Base-by-base conservation (phyloP, 2,329 filamentous ascomycete genomes). In the Ophiocordyceps camponoti-leonardi region DNA sequence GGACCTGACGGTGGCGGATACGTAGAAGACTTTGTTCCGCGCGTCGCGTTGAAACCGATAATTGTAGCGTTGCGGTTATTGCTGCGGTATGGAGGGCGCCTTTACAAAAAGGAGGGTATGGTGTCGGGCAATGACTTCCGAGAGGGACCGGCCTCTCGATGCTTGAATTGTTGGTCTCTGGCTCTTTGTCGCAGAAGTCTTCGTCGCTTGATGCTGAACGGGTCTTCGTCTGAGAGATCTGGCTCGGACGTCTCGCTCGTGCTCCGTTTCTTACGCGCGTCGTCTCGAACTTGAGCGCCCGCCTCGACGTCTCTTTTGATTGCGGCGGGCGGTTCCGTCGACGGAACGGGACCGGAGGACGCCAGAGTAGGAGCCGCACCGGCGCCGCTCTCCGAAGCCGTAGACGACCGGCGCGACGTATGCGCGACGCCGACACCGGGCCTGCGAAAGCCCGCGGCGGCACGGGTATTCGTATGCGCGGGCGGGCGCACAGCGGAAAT, bases 1-100 rank as follows among this genome's bases (percentile, higher is more conserved):
- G 58, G 88, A 94, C 56, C 75, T 94, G 60, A 79, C 59, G 43
- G 47, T 62, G 57, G 48, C 56, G 47, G 59, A 61, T 45, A 44
- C 49, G 18, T 57, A 54, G 51, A 7, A 12, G 20, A 18, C n/a
- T 7, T 13, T 33, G 31, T 6, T 16, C 31, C 16, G 11, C 12
- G 31, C 31, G 31, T 33, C 16, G 31, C 12, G 5, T 16, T 13
- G 31, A 16, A 26, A 26, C 8, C 23, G 8, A 26, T 26, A 26
- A 8, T n/a, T n/a, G n/a, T n/a, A n/a, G n/a, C n/a, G n/a, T n/a
- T n/a, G n/a, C n/a, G n/a, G n/a, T n/a, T n/a, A 26, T 26, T 4
- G 23, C 8, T 4, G 23, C 23, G 23, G 23, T 26, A 8, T 26
- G 23, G 23, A 26, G 23, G 23, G 23, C 2, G 19, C 18, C 16